A percentile compares a stretch with the other conserved stretches of the same genome.
Evolutionary conservation across 108 stramenopile species (phyloP).

Genomic region (Seminavis robusta): DNA sequence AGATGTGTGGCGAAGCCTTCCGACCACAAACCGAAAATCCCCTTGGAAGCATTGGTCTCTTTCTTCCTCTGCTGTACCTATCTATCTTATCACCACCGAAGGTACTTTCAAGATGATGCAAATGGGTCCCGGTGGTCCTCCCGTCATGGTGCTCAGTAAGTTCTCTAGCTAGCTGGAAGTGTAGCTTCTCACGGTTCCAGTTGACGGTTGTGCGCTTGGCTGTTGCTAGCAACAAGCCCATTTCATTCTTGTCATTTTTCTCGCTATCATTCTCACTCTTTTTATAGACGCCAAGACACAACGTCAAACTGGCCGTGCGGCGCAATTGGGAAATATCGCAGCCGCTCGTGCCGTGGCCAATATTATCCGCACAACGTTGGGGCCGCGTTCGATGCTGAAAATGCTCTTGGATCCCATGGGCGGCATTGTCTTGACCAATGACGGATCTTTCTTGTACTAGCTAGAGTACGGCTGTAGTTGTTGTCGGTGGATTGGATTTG

Average conservation of each 20-base stretch:
- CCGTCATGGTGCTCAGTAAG: conserved; percentile 90
- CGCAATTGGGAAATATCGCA: conserved; percentile 95
- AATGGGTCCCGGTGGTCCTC: conserved; percentile 17
- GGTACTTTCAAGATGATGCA: no score
- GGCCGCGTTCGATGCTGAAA: conserved; percentile 98
- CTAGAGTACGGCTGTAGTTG: no score
- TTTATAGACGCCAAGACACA: conserved; percentile 92
- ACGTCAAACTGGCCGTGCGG: conserved; percentile 94
- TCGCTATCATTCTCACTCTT: not conserved
- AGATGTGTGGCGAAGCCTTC: no score
- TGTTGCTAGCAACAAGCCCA: no score
- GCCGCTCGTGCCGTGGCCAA: conserved; percentile 95
- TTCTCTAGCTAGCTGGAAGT: conserved; percentile 7
- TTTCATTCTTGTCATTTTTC: not conserved
- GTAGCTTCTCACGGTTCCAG: not conserved
- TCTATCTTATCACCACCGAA: no score
- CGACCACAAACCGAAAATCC: no score
- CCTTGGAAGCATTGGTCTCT: no score
- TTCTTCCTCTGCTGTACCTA: no score
- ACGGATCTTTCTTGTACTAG: no score
- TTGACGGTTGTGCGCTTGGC: no score
- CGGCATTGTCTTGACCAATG: conserved; percentile 99
- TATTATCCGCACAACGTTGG: conserved; percentile 98
- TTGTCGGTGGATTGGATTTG: no score
- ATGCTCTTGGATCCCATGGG: conserved; percentile 99